Evolutionary conservation across 2,329 filamentous ascomycete genomes (phyloP), one percentile per base, ranked within the genome.

Genomic region (Diplodia corticola): DNA sequence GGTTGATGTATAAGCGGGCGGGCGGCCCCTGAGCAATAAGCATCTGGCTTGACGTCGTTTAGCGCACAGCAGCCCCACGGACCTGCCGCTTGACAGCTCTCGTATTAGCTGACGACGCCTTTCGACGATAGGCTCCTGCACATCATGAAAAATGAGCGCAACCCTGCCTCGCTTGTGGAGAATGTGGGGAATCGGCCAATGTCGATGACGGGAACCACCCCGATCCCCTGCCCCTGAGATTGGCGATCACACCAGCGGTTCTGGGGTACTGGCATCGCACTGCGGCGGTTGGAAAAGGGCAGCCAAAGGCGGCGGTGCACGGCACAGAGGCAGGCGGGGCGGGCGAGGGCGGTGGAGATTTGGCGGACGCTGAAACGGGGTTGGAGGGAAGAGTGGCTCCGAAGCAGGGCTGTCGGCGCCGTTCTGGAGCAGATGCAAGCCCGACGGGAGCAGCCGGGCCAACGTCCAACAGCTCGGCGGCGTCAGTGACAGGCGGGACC

Each of bases 181-280:
- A 61, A 61, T 49, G 57, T 61, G 57, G 57, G 40, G 57, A 48
- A 61, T 35, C 26, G 5, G 57, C 12, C 28, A 33, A 35, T 33
- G 40, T 61, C 57, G 57, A 61, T 61, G 57, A 61, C 57, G 57
- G 44, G 44, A 46, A 24, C 26, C 22, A 24, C 33, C 54, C 54
- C 54, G 54, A 61, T 61, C 57, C 57, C 57, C 57, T 61, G 48
- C 57, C 57, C 57, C 57, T 61, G 57, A 61, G 57, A 61, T 61
- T 61, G 57, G 57, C 57, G 57, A 61, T 61, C 57, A 61, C 26
- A 61, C 30, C 57, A 44, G 44, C n/a, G 40, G 33, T 49, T 49
- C 57, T 48, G 57, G 57, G 57, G 40, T 48, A 49, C n/a, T n/a
- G n/a, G 57, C 26, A 4, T 49, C 13, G 17, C 33, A 5, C 24